Base-by-base conservation (phyloP, 257 asterid species). In the Forsythia viridissima region DNA sequence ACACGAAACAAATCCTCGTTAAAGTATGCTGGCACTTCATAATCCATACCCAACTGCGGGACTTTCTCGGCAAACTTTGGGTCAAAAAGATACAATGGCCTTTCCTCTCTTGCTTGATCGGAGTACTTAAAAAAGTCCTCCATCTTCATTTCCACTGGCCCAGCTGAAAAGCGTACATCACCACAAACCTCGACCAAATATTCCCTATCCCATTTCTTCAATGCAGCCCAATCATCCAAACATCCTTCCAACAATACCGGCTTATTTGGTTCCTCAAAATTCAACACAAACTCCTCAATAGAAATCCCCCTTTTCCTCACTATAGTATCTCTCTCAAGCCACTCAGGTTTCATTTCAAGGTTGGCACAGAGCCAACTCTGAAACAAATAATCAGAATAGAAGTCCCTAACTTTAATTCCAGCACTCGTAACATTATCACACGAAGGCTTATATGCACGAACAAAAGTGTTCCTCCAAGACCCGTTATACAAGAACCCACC, bases 331-430 rank as follows among this genome's bases (percentile, higher is more conserved):
- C 94, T 92, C 81, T 91, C 89, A 44, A 96, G 82, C 99, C 99
- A 96, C 79, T 93, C 97, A 20, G 87, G 84, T 79, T 92, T 96
- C 99, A 96, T 96, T 85, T 93, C 99, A 81, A 96, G 97, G 85
- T 96, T 96, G 66, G 99, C 99, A 83, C 99, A 96, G 24, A 96
- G 88, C 99, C 99, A 96, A 66, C 99, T 92, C 84, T 96, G 99
- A 77, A 96, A 96, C 90, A 96, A 84, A 82, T 93, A 96, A 87
- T 96, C 99, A 78, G 99, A 96, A 79, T 93, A 96, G 51, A 96
- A 96, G 82, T 93, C 91, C 84, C 92, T 82, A 83, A 96, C 89
- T 83, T 75, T 85, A 85, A 93, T 74, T 24, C 89, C 79, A 44
- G 83, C 82, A 77, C 81, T 80, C 39, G 70, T 63, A 30, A 63